Percentiles rank a stretch among this genome's conserved stretches.
phyloP scores from a whole-genome alignment of 768 basidiomycete species.

The Russula earlei region DNA sequence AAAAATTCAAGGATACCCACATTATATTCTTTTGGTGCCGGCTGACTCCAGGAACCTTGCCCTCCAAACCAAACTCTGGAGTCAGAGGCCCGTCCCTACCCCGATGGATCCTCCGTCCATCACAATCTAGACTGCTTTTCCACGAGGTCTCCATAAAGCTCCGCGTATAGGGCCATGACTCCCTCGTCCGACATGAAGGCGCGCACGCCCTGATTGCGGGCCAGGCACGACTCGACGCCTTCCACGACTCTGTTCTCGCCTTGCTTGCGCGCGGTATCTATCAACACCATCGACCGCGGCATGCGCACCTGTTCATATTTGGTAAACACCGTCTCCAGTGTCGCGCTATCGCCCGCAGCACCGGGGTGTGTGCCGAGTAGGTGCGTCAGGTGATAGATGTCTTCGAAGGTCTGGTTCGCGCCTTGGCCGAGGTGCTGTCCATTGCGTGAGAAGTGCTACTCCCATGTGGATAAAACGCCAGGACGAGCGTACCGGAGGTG shows the following conservation, averaged over 20 bases:
- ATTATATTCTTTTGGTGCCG: no score
- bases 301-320: conserved; percentile 31
- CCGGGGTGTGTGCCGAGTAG: conserved; percentile 26
- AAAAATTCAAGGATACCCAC: not conserved
- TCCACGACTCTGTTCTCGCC: conserved; percentile 30
- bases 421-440: conserved; percentile 39
- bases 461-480: not conserved
- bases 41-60: no score
- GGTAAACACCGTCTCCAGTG: conserved; percentile 26
- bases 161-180: conserved; percentile 1
- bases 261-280: conserved; percentile 28
- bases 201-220: conserved; percentile 25
- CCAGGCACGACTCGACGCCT: conserved; percentile 27
- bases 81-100: no score
- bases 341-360: conserved; percentile 21
- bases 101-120: not conserved
- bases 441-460: not conserved
- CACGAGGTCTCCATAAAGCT: conserved; percentile 6
- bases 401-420: conserved; percentile 38
- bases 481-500: conserved; percentile 31
- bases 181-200: conserved; percentile 16
- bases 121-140: not conserved
- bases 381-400: conserved; percentile 30
- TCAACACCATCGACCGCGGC: conserved; percentile 29
- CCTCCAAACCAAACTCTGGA: no score